Conservation (phyloP, 306 rosid species). For the Abrus precatorius region DNA sequence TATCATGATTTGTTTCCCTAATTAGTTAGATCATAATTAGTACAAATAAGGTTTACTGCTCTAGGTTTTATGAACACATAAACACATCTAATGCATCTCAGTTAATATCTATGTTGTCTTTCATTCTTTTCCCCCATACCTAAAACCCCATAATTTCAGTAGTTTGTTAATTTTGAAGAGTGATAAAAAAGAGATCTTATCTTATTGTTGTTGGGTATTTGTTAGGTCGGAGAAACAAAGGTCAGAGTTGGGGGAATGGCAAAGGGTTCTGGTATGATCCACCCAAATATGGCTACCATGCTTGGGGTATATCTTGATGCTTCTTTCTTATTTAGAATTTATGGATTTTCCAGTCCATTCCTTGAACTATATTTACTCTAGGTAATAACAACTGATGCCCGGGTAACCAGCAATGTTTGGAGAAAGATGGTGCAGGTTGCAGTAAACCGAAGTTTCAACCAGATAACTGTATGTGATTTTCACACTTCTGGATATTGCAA, state of each 20-base stretch:
- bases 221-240: slow-evolving; percentile 76
- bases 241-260: slow-evolving; percentile 95
- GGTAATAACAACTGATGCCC: slow-evolving; percentile 96
- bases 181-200: slow-evolving; percentile 13
- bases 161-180: slow-evolving; percentile 12
- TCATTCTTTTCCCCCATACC: no score
- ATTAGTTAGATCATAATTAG: no score
- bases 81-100: no score
- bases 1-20: no score
- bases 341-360: slow-evolving; percentile 30
- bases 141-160: no score
- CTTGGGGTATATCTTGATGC: slow-evolving; percentile 76
- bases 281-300: slow-evolving; percentile 99
- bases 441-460: slow-evolving; percentile 94
- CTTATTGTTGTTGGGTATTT: slow-evolving; percentile 46
- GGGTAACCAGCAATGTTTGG: slow-evolving; percentile 81
- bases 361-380: slow-evolving; percentile 45
- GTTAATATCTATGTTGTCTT: no score
- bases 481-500: slow-evolving; percentile 13
- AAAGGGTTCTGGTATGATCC: slow-evolving; percentile 99
- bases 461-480: slow-evolving; percentile 76
- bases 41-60: no score
- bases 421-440: slow-evolving; percentile 87
- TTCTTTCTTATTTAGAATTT: slow-evolving; percentile 40
- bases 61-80: no score